Evolutionary conservation across 2,329 filamentous ascomycete species (phyloP).

Genomic region (Botrytis cinerea): DNA sequence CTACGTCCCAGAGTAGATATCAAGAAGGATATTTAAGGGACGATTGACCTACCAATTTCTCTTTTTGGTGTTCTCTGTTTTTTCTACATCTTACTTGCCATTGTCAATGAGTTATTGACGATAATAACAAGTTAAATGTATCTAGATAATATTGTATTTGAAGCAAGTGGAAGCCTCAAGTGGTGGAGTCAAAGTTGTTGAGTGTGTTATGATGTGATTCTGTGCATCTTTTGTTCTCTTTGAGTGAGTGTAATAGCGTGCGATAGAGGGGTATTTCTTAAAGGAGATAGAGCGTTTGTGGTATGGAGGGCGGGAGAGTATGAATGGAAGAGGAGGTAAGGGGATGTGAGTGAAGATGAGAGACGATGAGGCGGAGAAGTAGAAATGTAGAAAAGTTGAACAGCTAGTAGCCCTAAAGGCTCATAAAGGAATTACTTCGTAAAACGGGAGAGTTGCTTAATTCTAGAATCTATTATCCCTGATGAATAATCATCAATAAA

Average conservation of each 20-base stretch:
- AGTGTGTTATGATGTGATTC: neutral
- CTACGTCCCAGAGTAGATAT: neutral
- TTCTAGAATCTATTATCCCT: neutral
- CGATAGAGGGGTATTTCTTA: rapidly evolving
- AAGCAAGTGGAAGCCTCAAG: neutral
- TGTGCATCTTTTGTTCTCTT: neutral
- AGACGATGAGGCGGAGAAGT: neutral
- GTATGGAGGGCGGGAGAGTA: neutral
- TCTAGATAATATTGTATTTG: neutral
- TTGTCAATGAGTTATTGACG: neutral
- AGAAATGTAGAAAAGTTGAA: too few species aligned
- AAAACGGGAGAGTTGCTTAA: rapidly evolving
- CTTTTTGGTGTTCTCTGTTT: too few species aligned
- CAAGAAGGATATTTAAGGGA: neutral
- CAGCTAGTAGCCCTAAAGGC: neutral
- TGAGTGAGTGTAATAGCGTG: neutral
- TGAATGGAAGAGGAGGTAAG: neutral
- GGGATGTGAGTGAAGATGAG: neutral
- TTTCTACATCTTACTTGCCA: rapidly evolving
- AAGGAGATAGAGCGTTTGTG: neutral
- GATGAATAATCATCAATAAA: rapidly evolving
- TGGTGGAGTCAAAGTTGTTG: neutral
- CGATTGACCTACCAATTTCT: too few species aligned
- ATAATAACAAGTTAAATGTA: too few species aligned
- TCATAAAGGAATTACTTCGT: neutral